These are phyloP conservation scores for Neocucurbitaria cava DNA, from an alignment of 2,329 filamentous ascomycete genomes.

Conservation along the genomic window DNA sequence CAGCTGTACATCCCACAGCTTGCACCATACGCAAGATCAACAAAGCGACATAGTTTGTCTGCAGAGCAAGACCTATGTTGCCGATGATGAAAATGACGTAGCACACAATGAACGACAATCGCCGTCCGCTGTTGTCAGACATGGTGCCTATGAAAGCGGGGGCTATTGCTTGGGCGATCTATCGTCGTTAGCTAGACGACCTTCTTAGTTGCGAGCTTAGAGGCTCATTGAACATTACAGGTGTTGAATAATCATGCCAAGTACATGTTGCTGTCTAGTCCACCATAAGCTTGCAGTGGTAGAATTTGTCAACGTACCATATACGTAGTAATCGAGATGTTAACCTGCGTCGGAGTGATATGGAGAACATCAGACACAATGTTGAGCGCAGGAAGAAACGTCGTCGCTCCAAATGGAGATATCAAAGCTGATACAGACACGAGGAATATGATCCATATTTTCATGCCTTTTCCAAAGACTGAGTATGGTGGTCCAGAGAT, in stretches of 20 bases:
- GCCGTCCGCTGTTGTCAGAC: conserved; percentile 59
- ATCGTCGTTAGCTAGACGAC: conserved; percentile 8
- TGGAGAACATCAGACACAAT: conserved; percentile 46
- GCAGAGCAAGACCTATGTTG: conserved; percentile 47
- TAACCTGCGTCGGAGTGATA: conserved; percentile 54
- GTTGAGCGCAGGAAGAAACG: conserved; percentile 48
- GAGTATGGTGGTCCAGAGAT: conserved; percentile 39
- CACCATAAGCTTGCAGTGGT: not conserved
- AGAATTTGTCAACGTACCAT: conserved; percentile 37
- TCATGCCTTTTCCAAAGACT: conserved; percentile 41
- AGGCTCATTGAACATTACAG: not conserved
- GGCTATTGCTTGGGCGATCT: conserved; percentile 59
- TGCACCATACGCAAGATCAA: conserved; percentile 47
- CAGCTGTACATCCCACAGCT: conserved; percentile 50
- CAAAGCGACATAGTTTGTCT: conserved; percentile 46
- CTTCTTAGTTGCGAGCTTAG: not conserved
- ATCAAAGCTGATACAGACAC: conserved; percentile 57
- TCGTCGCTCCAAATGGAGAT: conserved; percentile 54
- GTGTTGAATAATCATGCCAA: not conserved
- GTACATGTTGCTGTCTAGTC: not conserved
- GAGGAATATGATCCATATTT: conserved; percentile 58
- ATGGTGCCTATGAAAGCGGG: conserved; percentile 61
- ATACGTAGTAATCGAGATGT: conserved; percentile 61
- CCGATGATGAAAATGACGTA: conserved; percentile 48
- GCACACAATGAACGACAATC: conserved; percentile 59